Evolutionary conservation across 192 early-diverging fungal species (phyloP), one percentile per base, ranked within the genome.

Genomic region (Coemansia sp.): DNA sequence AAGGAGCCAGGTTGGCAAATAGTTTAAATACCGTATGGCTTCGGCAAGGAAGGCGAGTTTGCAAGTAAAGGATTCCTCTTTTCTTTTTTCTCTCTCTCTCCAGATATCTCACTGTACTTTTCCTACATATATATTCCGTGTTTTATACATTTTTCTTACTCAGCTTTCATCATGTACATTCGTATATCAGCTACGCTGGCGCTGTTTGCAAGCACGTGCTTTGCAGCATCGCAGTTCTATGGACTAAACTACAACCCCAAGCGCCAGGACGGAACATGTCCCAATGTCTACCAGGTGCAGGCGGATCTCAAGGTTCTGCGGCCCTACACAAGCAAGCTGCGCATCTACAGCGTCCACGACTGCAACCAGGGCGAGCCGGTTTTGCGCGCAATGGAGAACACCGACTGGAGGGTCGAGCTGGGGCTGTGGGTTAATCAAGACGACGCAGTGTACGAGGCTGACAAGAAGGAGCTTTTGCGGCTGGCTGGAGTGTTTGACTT

Each of bases 361-460:
- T 85, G 83, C 66, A 60, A 81, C 46, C 71, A 77, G 37, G 60
- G 78, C n/a, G 78, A 82, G 51, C 64, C 63, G 1, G 72, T 81
- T 25, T 46, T 85, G 38, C 72, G 75, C 15, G 83, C 83, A 1
- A 78, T 85, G 34, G 64, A 81, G 17, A 78, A 75, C 26, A 58
- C 81, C 13, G 74, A 82, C 39, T 81, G 79, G 79, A 78, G 67
- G 25, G 54, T 82, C 2, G 50, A 71, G 34, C 49, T 82, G 6
- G 81, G 80, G 3, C 62, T 85, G 19, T 85, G 83, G 83, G 83
- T 85, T 15, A 78, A 80, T 52, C 46, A 53, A 23, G 67, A 77
- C 49, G 55, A 51, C 19, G 58, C 45, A 5, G 47, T 60, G 4
- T 80, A 68, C 54, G 41, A 67, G 25, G 46, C 46, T 4, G 78